Conservation (phyloP, 495 filamentous ascomycete species). For the Penicillium cosmopolitanum region DNA sequence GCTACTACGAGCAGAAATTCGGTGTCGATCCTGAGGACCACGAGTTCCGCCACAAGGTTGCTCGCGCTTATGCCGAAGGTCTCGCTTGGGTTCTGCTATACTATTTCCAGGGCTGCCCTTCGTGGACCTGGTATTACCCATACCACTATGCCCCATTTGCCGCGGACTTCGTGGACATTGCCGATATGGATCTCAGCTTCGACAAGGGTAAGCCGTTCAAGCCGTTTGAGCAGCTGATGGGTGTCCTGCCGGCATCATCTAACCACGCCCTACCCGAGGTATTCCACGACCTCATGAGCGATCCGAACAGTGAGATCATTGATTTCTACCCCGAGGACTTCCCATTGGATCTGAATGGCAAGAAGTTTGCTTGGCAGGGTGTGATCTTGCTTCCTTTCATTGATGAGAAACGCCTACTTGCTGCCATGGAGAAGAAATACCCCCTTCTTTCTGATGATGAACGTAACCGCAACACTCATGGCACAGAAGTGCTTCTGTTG, state of each 20-base stretch:
- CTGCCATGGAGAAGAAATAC: constrained; percentile 82
- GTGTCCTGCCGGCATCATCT: constrained; percentile 89
- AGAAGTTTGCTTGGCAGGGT: constrained; percentile 98
- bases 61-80: constrained; percentile 91
- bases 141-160: constrained; percentile 99
- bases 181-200: constrained; percentile 77
- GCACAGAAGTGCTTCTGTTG: constrained; percentile 80
- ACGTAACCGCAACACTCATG: constrained; percentile 73
- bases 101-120: constrained; percentile 97
- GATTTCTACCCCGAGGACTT: constrained; percentile 98
- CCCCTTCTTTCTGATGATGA: constrained; percentile 80
- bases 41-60: constrained; percentile 90
- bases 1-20: constrained; percentile 99
- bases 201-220: constrained; percentile 84
- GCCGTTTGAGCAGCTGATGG: constrained; percentile 98
- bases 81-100: constrained; percentile 98
- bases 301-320: constrained; percentile 84
- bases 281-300: constrained; percentile 87
- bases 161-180: constrained; percentile 87
- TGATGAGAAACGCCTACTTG: constrained; percentile 83
- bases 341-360: constrained; percentile 89
- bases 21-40: constrained; percentile 77
- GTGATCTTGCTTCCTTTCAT: constrained; percentile 95
- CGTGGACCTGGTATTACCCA: constrained; percentile 98
- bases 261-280: constrained; percentile 86